Percentiles rank a stretch among this genome's conserved stretches.
phyloP scores from a whole-genome alignment of 2,329 filamentous ascomycete species.

The Stemphylium lycopersici region DNA sequence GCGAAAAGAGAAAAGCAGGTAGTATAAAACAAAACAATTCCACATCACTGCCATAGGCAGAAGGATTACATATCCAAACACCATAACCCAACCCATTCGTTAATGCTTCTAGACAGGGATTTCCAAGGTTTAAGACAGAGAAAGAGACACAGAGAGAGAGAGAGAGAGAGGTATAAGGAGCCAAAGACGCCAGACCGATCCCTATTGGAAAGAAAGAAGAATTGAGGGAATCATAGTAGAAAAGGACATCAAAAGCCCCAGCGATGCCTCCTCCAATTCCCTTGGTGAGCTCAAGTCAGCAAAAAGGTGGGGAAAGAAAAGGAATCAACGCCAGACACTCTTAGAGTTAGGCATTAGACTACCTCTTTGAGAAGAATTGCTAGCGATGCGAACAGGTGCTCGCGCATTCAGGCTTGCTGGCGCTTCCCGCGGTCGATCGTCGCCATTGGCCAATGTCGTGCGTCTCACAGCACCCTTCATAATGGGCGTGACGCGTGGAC shows the following conservation, averaged over 20 bases:
- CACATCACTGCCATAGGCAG: slow-evolving; percentile 14
- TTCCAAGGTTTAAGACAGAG: slow-evolving; percentile 1
- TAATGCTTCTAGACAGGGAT: slow-evolving; percentile 9
- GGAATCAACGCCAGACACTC: slow-evolving; percentile 41
- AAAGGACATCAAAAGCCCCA: slow-evolving; percentile 6
- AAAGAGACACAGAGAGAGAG: not conserved
- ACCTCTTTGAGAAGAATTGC: slow-evolving; percentile 38
- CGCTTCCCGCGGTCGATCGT: slow-evolving; percentile 37
- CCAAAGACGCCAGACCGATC: not conserved
- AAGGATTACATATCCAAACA: slow-evolving; percentile 6
- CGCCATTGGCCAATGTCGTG: slow-evolving; percentile 46
- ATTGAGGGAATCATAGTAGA: not conserved
- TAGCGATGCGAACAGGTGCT: slow-evolving; percentile 43
- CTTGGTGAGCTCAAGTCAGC: not conserved
- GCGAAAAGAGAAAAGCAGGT: not conserved
- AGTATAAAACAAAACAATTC: not conserved
- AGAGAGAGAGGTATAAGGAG: not conserved
- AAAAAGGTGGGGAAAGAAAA: slow-evolving; percentile 2
- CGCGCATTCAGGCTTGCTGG: slow-evolving; percentile 29
- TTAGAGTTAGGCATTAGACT: slow-evolving; percentile 40
- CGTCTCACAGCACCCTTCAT: slow-evolving; percentile 57
- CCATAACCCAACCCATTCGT: slow-evolving; percentile 6
- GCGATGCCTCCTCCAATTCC: slow-evolving; percentile 2
- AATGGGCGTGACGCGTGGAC: slow-evolving; percentile 65
- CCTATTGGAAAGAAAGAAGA: not conserved